Percentiles rank a stretch among this genome's conserved stretches.
phyloP scores from a whole-genome alignment of 2,329 filamentous ascomycete species.

The Trematosphaeria pertusa region DNA sequence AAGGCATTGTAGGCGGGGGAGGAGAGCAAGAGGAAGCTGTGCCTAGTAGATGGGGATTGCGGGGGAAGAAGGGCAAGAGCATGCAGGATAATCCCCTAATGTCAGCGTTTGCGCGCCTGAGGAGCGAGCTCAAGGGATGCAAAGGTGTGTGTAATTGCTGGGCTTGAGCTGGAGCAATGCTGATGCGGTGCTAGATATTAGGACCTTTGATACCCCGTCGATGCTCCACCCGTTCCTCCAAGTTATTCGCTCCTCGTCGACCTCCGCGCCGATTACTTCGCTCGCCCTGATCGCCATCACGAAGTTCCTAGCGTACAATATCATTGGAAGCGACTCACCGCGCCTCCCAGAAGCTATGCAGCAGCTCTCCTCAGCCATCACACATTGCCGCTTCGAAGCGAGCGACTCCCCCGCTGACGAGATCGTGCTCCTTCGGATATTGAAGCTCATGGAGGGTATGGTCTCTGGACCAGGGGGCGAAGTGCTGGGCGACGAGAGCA shows the following conservation, averaged over 20 bases:
- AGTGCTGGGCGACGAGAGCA: conserved; percentile 94
- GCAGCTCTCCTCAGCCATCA: conserved; percentile 90
- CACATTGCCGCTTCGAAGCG: conserved; percentile 96
- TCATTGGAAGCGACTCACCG: conserved; percentile 84
- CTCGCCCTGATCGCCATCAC: conserved; percentile 91
- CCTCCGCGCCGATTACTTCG: conserved; percentile 94
- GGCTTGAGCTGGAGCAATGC: conserved; percentile 13
- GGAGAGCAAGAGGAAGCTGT: conserved; percentile 63
- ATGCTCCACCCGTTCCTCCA: conserved; percentile 94
- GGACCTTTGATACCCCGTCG: conserved; percentile 84
- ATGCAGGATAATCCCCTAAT: conserved; percentile 98
- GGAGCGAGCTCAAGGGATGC: conserved; percentile 84
- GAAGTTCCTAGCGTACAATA: conserved; percentile 95
- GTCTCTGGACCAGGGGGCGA: conserved; percentile 91
- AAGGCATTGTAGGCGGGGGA: conserved; percentile 40
- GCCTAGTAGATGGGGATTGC: conserved; percentile 87
- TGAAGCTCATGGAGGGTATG: conserved; percentile 99
- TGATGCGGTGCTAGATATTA: conserved; percentile 69
- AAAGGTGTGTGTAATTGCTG: conserved; percentile 64
- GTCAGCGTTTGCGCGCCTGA: conserved; percentile 87
- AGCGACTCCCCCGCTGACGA: conserved; percentile 95
- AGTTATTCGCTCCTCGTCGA: conserved; percentile 94
- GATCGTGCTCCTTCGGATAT: conserved; percentile 89
- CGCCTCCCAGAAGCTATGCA: conserved; percentile 92
- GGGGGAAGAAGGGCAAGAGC: conserved; percentile 95